phyloP scores from a whole-genome alignment of 352 stramenopile species.

The Phytophthora tentaculata region DNA sequence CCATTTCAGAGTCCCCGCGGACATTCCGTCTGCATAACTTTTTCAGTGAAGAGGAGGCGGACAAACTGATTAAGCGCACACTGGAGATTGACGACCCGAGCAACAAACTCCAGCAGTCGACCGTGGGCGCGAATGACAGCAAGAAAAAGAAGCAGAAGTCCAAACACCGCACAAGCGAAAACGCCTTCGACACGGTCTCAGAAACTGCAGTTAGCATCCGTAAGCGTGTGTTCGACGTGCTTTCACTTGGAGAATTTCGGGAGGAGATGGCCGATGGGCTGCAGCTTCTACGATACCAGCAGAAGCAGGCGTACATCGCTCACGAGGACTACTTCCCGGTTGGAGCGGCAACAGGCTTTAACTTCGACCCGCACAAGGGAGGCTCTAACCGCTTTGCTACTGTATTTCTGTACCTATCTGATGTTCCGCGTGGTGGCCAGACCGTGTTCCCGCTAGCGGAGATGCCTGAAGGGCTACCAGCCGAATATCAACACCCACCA shows the following conservation, averaged over 20 bases:
- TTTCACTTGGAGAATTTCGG: conserved; percentile 91
- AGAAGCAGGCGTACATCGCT: conserved; percentile 94
- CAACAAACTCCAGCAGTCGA: conserved; percentile 87
- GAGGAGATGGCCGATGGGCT: conserved; percentile 94
- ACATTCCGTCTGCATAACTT: conserved; percentile 91
- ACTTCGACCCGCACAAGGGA: conserved; percentile 77
- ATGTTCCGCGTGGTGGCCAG: conserved; percentile 79
- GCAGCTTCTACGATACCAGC: conserved; percentile 96
- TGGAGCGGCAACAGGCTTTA: conserved; percentile 59
- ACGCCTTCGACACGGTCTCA: conserved; percentile 88
- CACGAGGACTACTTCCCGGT: conserved; percentile 95
- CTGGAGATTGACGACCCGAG: conserved; percentile 81
- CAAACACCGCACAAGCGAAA: conserved; percentile 84
- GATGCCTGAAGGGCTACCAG: conserved; percentile 73
- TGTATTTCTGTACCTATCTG: conserved; percentile 85
- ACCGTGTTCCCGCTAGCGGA: conserved; percentile 83
- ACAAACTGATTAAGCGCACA: conserved; percentile 81
- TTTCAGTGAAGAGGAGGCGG: conserved; percentile 80
- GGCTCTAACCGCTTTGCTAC: conserved; percentile 88
- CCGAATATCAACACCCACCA: conserved; percentile 57
- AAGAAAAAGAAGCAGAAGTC: conserved; percentile 77
- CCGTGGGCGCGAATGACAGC: conserved; percentile 58
- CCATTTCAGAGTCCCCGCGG: conserved; percentile 77
- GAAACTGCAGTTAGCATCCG: conserved; percentile 74
- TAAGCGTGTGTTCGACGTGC: conserved; percentile 90